Percentiles rank a stretch among this genome's conserved stretches.
Evolutionary conservation across 345 rosid genomes (phyloP).

Genomic region (Noccaea bulbosa): DNA sequence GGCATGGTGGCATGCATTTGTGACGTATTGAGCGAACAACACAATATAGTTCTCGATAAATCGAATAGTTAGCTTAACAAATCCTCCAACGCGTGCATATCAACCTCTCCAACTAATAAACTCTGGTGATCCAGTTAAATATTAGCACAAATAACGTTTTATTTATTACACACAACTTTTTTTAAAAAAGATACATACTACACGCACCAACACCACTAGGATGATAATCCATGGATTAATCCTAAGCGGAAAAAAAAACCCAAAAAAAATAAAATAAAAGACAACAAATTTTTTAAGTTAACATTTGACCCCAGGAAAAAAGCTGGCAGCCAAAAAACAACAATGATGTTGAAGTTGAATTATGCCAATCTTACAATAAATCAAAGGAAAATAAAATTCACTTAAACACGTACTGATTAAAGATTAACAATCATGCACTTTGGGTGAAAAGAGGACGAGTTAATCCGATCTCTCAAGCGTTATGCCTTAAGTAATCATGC

Average conservation of each 20-base stretch:
- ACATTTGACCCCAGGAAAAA: conserved; percentile 37
- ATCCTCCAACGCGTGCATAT: conserved; percentile 30
- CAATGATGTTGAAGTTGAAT: conserved; percentile 16
- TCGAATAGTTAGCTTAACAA: conserved; percentile 40
- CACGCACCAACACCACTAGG: conserved; percentile 24
- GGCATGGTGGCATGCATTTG: conserved; percentile 36
- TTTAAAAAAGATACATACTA: background rate
- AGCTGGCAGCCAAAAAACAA: conserved; percentile 34
- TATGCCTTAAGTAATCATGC: conserved; percentile 31
- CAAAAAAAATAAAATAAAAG: background rate
- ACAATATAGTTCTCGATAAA: conserved; percentile 25
- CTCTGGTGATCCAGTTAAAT: background rate
- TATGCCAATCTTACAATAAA: conserved; percentile 19
- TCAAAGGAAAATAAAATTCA: background rate
- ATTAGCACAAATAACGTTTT: conserved; percentile 7
- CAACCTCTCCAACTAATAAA: conserved; percentile 40
- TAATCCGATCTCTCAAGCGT: conserved; percentile 12
- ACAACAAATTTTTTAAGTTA: conserved; percentile 29
- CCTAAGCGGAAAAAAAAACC: conserved; percentile 20
- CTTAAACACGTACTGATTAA: conserved; percentile 3
- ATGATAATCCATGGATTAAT: conserved; percentile 35
- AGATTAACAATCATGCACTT: conserved; percentile 1
- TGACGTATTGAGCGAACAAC: conserved; percentile 35
- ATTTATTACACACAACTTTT: conserved; percentile 27
- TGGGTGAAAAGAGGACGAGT: background rate